Evolutionary conservation across 176 grass and related monocot genomes (phyloP).

Genomic region (Triticum timopheevii): DNA sequence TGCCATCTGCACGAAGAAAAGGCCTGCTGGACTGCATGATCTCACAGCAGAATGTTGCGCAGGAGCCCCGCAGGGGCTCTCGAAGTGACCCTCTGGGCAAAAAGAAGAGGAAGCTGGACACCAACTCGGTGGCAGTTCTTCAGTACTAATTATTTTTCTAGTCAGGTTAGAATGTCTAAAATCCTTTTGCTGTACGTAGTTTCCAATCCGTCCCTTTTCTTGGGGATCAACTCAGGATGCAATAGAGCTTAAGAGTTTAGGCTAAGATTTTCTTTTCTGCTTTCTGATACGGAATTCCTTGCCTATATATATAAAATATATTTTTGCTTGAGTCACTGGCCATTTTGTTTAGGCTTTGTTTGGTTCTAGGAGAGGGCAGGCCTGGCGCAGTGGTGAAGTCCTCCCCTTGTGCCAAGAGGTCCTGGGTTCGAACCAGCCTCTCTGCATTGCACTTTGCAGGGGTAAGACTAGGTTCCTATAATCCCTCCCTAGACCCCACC

Average conservation of each 20-base stretch:
- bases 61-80: conserved; percentile 20
- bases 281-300: conserved; percentile 10
- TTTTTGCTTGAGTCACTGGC: background rate
- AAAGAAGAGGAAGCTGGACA: conserved; percentile 39
- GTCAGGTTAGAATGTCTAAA: background rate
- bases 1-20: conserved; percentile 45
- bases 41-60: conserved; percentile 19
- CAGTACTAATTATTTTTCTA: conserved; percentile 28
- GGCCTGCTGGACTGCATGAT: conserved; percentile 40
- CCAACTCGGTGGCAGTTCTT: conserved; percentile 31
- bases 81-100: conserved; percentile 30
- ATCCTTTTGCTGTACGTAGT: conserved; percentile 26
- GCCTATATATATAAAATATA: conserved; percentile 8
- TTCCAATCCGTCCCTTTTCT: background rate
- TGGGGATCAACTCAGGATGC: background rate
- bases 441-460: no score
- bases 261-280: background rate
- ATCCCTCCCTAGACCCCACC: no score
- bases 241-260: conserved; percentile 1
- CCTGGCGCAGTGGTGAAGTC: no score
- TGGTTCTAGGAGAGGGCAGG: background rate
- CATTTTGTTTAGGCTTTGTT: conserved; percentile 5
- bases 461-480: no score
- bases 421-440: no score
- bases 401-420: no score